Evolutionary conservation across 1,139 yeast species (phyloP).

Genomic region (Blastobotrys apis): DNA sequence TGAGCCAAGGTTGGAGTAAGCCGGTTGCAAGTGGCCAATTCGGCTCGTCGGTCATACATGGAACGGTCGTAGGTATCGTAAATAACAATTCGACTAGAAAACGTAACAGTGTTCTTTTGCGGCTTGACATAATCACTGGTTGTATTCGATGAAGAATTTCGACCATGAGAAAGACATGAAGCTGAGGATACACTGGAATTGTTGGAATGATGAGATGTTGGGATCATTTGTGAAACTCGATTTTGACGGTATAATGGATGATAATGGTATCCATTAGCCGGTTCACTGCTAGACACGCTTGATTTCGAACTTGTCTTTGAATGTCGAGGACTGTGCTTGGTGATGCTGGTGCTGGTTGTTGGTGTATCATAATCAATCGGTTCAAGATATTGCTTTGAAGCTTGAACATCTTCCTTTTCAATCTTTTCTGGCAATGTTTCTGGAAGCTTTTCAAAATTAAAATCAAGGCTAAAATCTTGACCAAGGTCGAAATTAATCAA

Average conservation of each 20-base stretch:
- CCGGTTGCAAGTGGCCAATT: constrained; percentile 87
- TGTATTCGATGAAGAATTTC: constrained; percentile 2
- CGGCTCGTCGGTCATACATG: constrained; percentile 93
- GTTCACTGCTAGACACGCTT: constrained; percentile 2
- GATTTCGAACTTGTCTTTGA: constrained; percentile 10
- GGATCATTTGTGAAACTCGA: constrained; percentile 20
- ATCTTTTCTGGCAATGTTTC: constrained; percentile 10
- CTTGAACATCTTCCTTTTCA: constrained; percentile 7
- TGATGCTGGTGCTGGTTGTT: not conserved
- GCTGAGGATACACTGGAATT: constrained; percentile 20
- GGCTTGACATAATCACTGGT: not conserved
- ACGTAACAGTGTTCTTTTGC: constrained; percentile 46
- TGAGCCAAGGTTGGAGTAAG: constrained; percentile 86
- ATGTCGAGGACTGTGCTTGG: not conserved
- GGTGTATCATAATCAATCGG: not conserved
- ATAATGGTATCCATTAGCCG: constrained; percentile 12
- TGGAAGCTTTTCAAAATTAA: constrained; percentile 16
- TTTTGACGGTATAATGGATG: constrained; percentile 26
- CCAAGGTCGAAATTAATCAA: constrained; percentile 18
- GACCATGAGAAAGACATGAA: constrained; percentile 13
- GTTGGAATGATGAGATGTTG: constrained; percentile 15
- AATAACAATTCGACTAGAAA: constrained; percentile 77
- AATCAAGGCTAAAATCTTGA: constrained; percentile 17
- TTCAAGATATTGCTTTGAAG: not conserved
- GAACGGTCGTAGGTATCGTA: constrained; percentile 82